A percentile compares a stretch with the other conserved stretches of the same genome.
phyloP scores from a whole-genome alignment of 2,329 filamentous ascomycete genomes.

The Fusarium beomiforme region DNA sequence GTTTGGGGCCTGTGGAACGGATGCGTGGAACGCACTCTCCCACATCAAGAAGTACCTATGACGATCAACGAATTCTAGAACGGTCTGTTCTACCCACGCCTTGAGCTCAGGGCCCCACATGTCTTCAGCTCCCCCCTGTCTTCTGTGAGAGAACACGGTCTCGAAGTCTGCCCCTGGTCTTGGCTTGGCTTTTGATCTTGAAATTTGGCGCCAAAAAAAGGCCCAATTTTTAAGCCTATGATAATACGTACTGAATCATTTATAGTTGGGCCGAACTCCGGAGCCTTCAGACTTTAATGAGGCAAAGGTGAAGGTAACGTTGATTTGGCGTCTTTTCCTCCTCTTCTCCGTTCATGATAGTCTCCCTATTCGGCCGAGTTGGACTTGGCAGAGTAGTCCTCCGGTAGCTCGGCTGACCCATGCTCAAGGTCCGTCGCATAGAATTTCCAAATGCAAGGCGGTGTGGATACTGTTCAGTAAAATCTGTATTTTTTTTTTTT shows the following conservation, averaged over 20 bases:
- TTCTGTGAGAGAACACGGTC: slow-evolving; percentile 20
- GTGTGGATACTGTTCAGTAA: slow-evolving; percentile 24
- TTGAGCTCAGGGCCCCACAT: slow-evolving; percentile 15
- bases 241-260: neutral
- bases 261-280: neutral
- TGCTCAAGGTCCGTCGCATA: neutral
- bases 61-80: slow-evolving; percentile 42
- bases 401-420: slow-evolving; percentile 8
- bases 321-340: neutral
- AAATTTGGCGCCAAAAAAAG: slow-evolving; percentile 8
- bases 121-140: slow-evolving; percentile 26
- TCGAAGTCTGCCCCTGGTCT: slow-evolving; percentile 25
- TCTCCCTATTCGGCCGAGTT: slow-evolving; percentile 10
- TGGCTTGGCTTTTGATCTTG: slow-evolving; percentile 22
- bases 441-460: slow-evolving; percentile 3
- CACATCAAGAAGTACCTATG: slow-evolving; percentile 40
- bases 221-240: neutral
- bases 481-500: neutral
- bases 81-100: slow-evolving; percentile 31
- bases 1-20: slow-evolving; percentile 23
- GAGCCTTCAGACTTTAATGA: neutral
- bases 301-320: neutral
- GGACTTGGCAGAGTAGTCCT: neutral
- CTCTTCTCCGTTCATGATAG: neutral
- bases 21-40: slow-evolving; percentile 37